Base-by-base conservation (phyloP, 768 basidiomycete genomes). In the Macrolepiota fuliginosa region DNA sequence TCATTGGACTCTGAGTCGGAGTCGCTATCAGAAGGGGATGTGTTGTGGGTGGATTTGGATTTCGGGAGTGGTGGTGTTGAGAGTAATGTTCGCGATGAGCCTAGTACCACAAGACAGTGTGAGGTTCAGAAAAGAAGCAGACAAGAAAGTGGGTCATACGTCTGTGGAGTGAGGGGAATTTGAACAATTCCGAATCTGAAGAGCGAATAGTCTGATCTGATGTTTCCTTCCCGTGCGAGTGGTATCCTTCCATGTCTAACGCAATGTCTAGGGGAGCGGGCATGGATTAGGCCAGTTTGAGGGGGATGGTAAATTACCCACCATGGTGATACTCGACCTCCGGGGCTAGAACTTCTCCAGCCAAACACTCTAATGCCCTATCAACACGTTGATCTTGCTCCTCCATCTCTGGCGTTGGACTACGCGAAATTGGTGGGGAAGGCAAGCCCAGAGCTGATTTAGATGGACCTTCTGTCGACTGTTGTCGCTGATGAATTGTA, bases 201-300 rank as follows among this genome's bases (percentile, higher is more conserved):
- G 73, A 79, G 39, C 72, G 77, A 19, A 80, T 66, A 1, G 79
- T 81, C 37, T 72, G 71, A 58, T 81, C 80, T 24, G 79, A 79
- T 29, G 67, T 63, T 68, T 80, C 78, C 29, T 71, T 74, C 15
- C 67, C 66, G 56, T 76, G 76, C 22, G 83, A 76, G 72, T 92
- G 89, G 72, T 96, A 96, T 0, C 94, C 94, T 56, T 87, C 85
- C 68, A 86, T 84, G 67, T 97, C 94, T 35, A 96, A 79, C 15
- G 91, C 89, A 52, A 95, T 79, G 65, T 88, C 92, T 92, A 7
- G 29, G 29, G 54, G 19, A 29, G 60, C 65, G 37, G 62, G 59
- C 45, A 37, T 53, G 7, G 39, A 10, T 55, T 27, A 52, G 29
- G n/a, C 19, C 12, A 45, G 49, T n/a, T 42, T 7, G 25, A 55